These are phyloP conservation scores for Xylaria sp. DNA, from an alignment of 2,329 filamentous ascomycete species.

Conservation along the genomic window DNA sequence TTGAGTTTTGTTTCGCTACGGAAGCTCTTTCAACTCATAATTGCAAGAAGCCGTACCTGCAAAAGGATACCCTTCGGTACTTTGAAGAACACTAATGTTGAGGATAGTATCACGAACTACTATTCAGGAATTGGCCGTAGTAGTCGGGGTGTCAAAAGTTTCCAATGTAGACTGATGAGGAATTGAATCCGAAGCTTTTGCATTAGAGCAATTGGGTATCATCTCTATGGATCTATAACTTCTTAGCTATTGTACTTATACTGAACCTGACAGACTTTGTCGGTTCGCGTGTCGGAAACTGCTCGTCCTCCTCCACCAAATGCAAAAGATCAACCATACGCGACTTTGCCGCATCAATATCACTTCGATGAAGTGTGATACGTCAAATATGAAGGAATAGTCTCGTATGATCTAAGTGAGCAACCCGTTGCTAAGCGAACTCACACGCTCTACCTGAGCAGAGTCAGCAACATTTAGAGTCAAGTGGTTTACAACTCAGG, in stretches of 20 bases:
- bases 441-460: slow-evolving; percentile 9
- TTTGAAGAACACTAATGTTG: not conserved
- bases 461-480: slow-evolving; percentile 7
- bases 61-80: not conserved
- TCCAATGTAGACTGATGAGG: not conserved
- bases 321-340: not conserved
- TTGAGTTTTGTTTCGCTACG: not conserved
- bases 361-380: not conserved
- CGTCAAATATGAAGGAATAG: not conserved
- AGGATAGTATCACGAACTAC: not conserved
- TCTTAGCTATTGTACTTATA: slow-evolving; percentile 19
- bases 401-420: not conserved
- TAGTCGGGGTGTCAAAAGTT: not conserved
- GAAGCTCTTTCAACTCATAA: not conserved
- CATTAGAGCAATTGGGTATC: slow-evolving; percentile 42
- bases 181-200: slow-evolving; percentile 2
- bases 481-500: slow-evolving; percentile 10
- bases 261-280: not conserved
- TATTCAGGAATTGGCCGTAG: not conserved
- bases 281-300: not conserved
- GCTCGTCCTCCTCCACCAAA: not conserved
- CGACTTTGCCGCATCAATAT: not conserved
- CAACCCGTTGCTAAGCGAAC: not conserved
- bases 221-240: slow-evolving; percentile 27
- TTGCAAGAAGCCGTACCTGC: not conserved